phyloP scores from a whole-genome alignment of 2,329 filamentous ascomycete genomes.

The Diaporthe aspalathi region DNA sequence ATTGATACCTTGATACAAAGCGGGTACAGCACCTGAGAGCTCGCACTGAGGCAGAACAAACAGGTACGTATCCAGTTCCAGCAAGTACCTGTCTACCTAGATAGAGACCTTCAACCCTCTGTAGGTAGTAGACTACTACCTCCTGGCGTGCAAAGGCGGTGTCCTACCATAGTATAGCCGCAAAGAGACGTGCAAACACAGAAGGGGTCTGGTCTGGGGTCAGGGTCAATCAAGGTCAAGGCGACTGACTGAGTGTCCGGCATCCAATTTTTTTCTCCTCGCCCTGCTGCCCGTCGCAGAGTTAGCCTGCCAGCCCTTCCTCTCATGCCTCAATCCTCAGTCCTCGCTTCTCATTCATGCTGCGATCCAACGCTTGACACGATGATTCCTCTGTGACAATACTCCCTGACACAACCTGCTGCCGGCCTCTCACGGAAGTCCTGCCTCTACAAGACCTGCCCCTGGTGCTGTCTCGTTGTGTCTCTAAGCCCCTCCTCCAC shows the following conservation, averaged over 20 bases:
- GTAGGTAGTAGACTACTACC: too few species aligned
- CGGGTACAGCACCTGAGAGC: neutral
- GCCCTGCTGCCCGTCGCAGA: conserved; percentile 15
- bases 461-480: conserved; percentile 32
- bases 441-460: conserved; percentile 29
- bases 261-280: conserved; percentile 34
- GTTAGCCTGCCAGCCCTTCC: conserved; percentile 1
- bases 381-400: conserved; percentile 36
- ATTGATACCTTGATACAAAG: neutral
- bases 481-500: conserved; percentile 28
- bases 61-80: too few species aligned
- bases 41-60: too few species aligned
- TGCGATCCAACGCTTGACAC: conserved; percentile 28
- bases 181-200: conserved; percentile 2
- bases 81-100: too few species aligned
- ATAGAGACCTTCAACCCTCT: too few species aligned
- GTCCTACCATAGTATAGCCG: conserved; percentile 13
- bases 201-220: conserved; percentile 14
- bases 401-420: conserved; percentile 25
- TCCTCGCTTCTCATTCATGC: conserved; percentile 11
- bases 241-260: conserved; percentile 8
- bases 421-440: neutral
- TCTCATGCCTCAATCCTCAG: conserved; percentile 3
- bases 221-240: conserved; percentile 5
- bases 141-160: conserved; percentile 2